These are phyloP conservation scores for Mycena filopes DNA, from an alignment of 768 basidiomycete species.

Conservation along the genomic window DNA sequence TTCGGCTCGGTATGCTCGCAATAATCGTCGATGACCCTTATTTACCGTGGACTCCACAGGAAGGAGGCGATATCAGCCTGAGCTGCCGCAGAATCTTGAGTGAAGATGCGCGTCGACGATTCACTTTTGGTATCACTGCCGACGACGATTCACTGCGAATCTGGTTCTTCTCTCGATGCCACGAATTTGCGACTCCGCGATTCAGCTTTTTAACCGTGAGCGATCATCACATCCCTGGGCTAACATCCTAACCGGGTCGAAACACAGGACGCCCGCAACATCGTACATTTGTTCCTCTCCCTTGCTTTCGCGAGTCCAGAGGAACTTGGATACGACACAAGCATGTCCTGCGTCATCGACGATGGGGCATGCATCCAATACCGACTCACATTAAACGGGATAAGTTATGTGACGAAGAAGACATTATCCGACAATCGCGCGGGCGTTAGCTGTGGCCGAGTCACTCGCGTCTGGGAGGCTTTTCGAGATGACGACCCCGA, in stretches of 20 bases:
- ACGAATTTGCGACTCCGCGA: neutral
- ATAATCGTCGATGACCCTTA: neutral
- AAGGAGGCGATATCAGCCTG: neutral
- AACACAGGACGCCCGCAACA: neutral
- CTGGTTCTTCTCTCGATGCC: neutral
- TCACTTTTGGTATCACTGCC: neutral
- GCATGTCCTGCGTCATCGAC: constrained; percentile 6
- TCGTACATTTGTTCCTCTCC: neutral
- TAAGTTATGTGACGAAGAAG: neutral
- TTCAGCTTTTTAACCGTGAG: too few relatives aligned
- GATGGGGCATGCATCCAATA: neutral
- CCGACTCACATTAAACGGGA: neutral
- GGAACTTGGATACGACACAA: constrained; percentile 5
- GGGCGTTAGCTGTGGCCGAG: neutral
- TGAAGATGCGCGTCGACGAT: neutral
- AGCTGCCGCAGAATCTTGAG: neutral
- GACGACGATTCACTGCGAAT: neutral
- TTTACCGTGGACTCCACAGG: too few relatives aligned
- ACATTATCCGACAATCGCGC: neutral
- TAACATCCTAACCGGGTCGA: too few relatives aligned
- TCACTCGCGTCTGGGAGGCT: constrained; percentile 18
- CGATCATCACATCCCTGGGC: too few relatives aligned
- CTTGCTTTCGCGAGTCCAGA: neutral
- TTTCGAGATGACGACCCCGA: constrained; percentile 9
- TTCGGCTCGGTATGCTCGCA: neutral